A percentile compares a stretch with the other conserved stretches of the same genome.
Conservation (phyloP, 208 protist genomes). For the Leishmania braziliensis region DNA sequence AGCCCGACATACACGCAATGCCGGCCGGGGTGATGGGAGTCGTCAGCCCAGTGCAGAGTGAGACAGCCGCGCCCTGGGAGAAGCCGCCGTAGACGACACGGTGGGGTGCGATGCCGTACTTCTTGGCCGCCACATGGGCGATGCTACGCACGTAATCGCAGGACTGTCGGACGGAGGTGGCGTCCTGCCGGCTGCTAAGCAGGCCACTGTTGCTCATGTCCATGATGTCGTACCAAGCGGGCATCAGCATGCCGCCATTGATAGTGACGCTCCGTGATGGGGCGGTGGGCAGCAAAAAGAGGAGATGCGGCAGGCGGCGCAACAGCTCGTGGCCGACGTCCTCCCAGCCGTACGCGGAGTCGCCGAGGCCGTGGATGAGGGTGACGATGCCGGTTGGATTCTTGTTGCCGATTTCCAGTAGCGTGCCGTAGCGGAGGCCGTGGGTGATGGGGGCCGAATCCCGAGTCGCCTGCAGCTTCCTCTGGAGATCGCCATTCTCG, state of each 20-base stretch:
- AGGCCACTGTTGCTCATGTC: slow-evolving; percentile 42
- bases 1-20: slow-evolving; percentile 77
- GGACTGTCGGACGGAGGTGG: slow-evolving; percentile 50
- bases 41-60: slow-evolving; percentile 68
- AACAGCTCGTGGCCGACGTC: slow-evolving; percentile 68
- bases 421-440: slow-evolving; percentile 58
- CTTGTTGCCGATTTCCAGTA: slow-evolving; percentile 75
- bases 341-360: slow-evolving; percentile 90
- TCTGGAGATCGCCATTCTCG: slow-evolving; percentile 65
- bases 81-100: slow-evolving; percentile 93
- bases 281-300: slow-evolving; percentile 92
- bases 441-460: slow-evolving; percentile 52
- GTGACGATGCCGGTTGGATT: slow-evolving; percentile 85
- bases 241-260: slow-evolving; percentile 86
- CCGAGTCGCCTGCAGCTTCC: slow-evolving; percentile 55
- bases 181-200: slow-evolving; percentile 45
- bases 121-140: slow-evolving; percentile 44
- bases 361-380: slow-evolving; percentile 91
- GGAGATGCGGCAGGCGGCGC: slow-evolving; percentile 71
- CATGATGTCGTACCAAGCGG: slow-evolving; percentile 93
- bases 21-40: slow-evolving; percentile 66
- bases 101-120: slow-evolving; percentile 57
- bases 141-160: slow-evolving; percentile 77
- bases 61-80: slow-evolving; percentile 89
- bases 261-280: slow-evolving; percentile 83